Conservation (phyloP, 371 early-diverging fungal genomes). For the Rhizomucor pusillus region DNA sequence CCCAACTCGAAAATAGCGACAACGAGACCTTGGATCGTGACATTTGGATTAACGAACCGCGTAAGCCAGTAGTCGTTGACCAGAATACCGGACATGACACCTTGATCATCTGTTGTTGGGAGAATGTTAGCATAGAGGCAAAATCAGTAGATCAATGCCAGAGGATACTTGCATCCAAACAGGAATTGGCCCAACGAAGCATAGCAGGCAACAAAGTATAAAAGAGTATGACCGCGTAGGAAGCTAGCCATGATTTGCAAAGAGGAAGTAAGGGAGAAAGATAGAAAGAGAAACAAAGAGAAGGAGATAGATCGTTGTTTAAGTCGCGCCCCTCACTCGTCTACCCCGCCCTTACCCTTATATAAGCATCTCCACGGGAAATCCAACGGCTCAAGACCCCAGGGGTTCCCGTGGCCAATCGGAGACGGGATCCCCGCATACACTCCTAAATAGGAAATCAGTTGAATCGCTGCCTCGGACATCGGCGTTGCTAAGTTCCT, state of each 20-base stretch:
- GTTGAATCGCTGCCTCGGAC: background rate
- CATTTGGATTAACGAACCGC: slow-evolving; percentile 23
- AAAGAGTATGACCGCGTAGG: slow-evolving; percentile 17
- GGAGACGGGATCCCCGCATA: background rate
- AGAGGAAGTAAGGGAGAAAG: background rate
- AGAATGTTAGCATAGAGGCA: background rate
- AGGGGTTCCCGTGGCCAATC: background rate
- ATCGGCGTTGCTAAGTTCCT: background rate
- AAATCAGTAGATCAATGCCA: background rate
- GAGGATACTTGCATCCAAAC: slow-evolving; percentile 36
- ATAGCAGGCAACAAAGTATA: slow-evolving; percentile 35
- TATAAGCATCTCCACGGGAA: too few species aligned
- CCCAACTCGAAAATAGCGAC: slow-evolving; percentile 45
- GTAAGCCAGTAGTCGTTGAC: slow-evolving; percentile 36
- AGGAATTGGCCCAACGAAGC: slow-evolving; percentile 40
- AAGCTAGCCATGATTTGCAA: background rate
- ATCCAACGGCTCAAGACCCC: too few species aligned
- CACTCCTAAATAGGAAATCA: background rate
- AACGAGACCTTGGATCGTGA: slow-evolving; percentile 35
- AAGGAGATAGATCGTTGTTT: too few species aligned
- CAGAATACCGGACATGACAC: slow-evolving; percentile 37
- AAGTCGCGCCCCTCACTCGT: too few species aligned
- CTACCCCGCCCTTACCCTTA: too few species aligned
- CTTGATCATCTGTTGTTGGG: slow-evolving; percentile 26
- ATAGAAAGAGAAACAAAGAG: background rate